Evolutionary conservation across 352 stramenopile species (phyloP).

Genomic region (Phytopythium montanum): DNA sequence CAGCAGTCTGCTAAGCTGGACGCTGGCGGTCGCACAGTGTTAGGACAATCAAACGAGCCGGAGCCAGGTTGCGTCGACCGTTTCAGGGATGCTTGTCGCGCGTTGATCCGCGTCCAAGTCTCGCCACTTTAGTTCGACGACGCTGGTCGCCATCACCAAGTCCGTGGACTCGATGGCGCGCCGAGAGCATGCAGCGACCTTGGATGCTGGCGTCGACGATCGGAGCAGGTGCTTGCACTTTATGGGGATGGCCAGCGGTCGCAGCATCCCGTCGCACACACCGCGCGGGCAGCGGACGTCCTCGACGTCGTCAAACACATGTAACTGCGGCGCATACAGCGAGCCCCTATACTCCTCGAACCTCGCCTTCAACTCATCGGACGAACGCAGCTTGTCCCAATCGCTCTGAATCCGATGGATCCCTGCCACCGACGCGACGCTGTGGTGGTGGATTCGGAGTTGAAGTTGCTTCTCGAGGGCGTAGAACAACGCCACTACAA

Average conservation of each 20-base stretch:
- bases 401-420: conserved; percentile 18
- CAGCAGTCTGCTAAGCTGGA: conserved; percentile 20
- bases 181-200: conserved; percentile 7
- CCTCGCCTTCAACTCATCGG: neutral
- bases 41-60: conserved; percentile 12
- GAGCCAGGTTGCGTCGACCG: conserved; percentile 7
- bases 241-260: neutral
- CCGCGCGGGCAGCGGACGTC: no score
- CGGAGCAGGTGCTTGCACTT: conserved; percentile 14
- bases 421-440: conserved; percentile 18
- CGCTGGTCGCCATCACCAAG: neutral
- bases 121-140: conserved; percentile 9
- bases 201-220: neutral
- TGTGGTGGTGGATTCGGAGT: conserved; percentile 22
- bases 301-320: neutral
- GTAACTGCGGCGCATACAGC: conserved; percentile 16
- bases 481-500: conserved; percentile 17
- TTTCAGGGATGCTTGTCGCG: conserved; percentile 1
- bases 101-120: conserved; percentile 10
- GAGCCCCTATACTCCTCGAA: conserved; percentile 21
- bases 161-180: conserved; percentile 8
- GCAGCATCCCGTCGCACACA: no score
- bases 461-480: conserved; percentile 17
- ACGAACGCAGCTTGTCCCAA: conserved; percentile 12
- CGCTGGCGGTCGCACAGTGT: conserved; percentile 6